Conservation (phyloP, 306 rosid genomes). For the Quercus wislizeni region DNA sequence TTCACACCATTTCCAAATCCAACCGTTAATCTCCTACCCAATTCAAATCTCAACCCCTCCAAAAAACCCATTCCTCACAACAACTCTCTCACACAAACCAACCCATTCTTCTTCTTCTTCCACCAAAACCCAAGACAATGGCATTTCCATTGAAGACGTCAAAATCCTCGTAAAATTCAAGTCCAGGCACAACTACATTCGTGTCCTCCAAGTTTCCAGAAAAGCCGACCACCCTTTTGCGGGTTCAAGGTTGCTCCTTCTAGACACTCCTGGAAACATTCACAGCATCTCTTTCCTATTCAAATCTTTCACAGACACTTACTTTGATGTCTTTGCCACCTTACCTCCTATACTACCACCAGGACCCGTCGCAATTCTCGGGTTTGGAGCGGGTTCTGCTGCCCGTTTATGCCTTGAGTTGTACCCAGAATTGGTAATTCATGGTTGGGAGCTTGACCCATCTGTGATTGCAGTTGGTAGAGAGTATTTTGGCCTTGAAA, state of each 20-base stretch:
- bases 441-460: constrained; percentile 90
- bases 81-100: background rate
- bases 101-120: background rate
- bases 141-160: constrained; percentile 65
- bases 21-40: constrained; percentile 27
- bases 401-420: constrained; percentile 57
- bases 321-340: constrained; percentile 83
- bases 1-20: constrained; percentile 29
- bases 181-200: constrained; percentile 73
- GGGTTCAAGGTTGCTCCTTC: constrained; percentile 86
- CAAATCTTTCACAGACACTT: constrained; percentile 64
- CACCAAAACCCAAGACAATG: constrained; percentile 54
- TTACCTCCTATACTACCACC: constrained; percentile 74
- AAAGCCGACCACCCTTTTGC: constrained; percentile 79
- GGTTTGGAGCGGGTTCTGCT: constrained; percentile 84
- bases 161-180: constrained; percentile 63
- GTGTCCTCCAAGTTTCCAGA: constrained; percentile 77
- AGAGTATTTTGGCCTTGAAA: constrained; percentile 57
- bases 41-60: background rate
- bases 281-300: constrained; percentile 80
- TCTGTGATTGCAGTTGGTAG: constrained; percentile 76
- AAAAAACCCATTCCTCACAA: constrained; percentile 12
- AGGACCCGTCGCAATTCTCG: constrained; percentile 76
- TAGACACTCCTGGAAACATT: constrained; percentile 87
- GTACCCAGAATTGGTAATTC: constrained; percentile 53